Evolutionary conservation across 2,329 filamentous ascomycete genomes (phyloP).

Genomic region (Penicillium brevicompactum): DNA sequence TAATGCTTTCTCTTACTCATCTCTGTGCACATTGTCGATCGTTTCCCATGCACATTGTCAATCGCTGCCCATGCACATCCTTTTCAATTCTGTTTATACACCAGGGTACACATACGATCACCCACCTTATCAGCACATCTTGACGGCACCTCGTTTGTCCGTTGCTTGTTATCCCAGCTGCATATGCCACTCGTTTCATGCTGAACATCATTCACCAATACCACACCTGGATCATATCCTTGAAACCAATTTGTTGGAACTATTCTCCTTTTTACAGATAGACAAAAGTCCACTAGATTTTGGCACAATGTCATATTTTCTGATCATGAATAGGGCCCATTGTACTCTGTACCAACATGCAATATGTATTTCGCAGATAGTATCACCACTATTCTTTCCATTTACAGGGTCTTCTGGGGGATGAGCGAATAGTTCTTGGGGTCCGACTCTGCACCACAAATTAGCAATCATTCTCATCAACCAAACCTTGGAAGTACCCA

Average conservation of each 20-base stretch:
- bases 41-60: neutral
- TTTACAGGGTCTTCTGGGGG: slow-evolving; percentile 32
- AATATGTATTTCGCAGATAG: neutral
- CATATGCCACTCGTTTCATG: slow-evolving; percentile 7
- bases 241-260: neutral
- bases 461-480: slow-evolving; percentile 7
- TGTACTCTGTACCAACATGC: neutral
- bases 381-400: neutral
- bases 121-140: slow-evolving; percentile 1
- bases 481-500: neutral
- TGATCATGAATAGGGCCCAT: no score
- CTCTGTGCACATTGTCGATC: neutral
- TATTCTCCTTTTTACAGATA: neutral
- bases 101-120: neutral
- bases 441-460: slow-evolving; percentile 39
- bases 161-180: neutral
- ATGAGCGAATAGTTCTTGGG: slow-evolving; percentile 46
- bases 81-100: slow-evolving; percentile 7
- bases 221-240: neutral
- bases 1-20: slow-evolving; percentile 1
- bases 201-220: neutral
- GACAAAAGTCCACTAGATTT: neutral
- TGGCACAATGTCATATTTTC: neutral
- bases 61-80: neutral
- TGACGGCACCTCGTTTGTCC: slow-evolving; percentile 1